These are phyloP conservation scores for Leccinum disarticulatum DNA, from an alignment of 768 basidiomycete genomes.

Conservation along the genomic window DNA sequence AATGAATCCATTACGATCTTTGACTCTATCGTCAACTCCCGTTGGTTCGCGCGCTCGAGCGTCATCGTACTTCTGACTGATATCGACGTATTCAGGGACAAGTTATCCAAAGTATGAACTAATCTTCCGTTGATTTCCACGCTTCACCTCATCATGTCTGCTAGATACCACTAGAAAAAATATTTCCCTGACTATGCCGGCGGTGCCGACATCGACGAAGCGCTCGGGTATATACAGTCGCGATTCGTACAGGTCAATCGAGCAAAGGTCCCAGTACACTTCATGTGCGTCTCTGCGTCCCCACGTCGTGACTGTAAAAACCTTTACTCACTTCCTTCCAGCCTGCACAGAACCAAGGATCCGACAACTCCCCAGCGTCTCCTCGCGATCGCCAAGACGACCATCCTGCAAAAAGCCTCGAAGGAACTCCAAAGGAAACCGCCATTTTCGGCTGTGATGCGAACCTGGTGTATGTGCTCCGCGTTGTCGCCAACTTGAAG, in stretches of 20 bases:
- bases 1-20: not conserved
- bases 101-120: conserved; percentile 3
- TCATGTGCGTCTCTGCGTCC: not conserved
- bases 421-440: not conserved
- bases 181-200: not conserved
- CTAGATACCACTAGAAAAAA: conserved; percentile 2
- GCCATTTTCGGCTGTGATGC: not conserved
- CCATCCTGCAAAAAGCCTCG: not conserved
- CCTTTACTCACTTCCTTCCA: not conserved
- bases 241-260: not conserved
- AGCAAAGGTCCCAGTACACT: not conserved
- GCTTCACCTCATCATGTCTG: not conserved
- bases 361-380: not conserved
- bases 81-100: not conserved
- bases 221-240: not conserved
- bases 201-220: not conserved
- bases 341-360: not conserved
- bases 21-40: not conserved
- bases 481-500: not conserved
- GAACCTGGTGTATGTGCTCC: not conserved
- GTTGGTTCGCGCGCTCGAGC: not conserved
- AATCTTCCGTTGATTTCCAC: not conserved
- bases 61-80: conserved; percentile 2
- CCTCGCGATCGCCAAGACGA: not conserved
- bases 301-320: not conserved